Base-by-base conservation (phyloP, 164 flowering plant species). In the Buxus sempervirens region DNA sequence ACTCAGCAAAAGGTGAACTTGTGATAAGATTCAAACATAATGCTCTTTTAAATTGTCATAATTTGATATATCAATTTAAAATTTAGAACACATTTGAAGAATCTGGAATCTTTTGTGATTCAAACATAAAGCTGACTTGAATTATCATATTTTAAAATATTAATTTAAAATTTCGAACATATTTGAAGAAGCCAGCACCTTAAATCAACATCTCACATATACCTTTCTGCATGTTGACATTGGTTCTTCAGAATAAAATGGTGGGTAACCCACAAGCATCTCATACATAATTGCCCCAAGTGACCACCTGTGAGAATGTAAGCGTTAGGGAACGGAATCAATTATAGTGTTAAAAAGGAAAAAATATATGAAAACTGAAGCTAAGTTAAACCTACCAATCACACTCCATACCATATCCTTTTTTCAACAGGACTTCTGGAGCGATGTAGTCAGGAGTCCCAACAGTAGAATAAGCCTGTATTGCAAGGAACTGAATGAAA, bases 141-240 rank as follows among this genome's bases (percentile, higher is more conserved):
- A 32, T 7, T 32, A 32, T 32, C 38, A 32, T 32, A 3, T 32
- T 32, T 32, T 32, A 3, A 32, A 3, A 3, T 32, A 3, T 32
- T 7, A 32, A 32, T 32, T 3, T 32, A 32, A 32, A 32, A 32
- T 32, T 32, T 32, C 3, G 38, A 32, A 32, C 38, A 32, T 7
- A 32, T n/a, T n/a, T n/a, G n/a, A n/a, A n/a, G n/a, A n/a, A n/a
- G n/a, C n/a, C n/a, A n/a, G n/a, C n/a, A n/a, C n/a, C n/a, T 5
- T 45, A 45, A 45, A 45, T 45, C 58, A n/a, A 55, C 58, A 32
- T 6, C 21, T 14, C 65, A 36, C 23, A 38, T 55, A 48, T 77
- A 85, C 88, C 88, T 85, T 85, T 68, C 88, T 70, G 75, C 88
- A 85, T 22, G 88, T 85, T 62, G 82, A 74, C 85, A 85, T 82